Evolutionary conservation across 495 filamentous ascomycete species (phyloP), one percentile per base, ranked within the genome.

Genomic region (Penicillium angulare): DNA sequence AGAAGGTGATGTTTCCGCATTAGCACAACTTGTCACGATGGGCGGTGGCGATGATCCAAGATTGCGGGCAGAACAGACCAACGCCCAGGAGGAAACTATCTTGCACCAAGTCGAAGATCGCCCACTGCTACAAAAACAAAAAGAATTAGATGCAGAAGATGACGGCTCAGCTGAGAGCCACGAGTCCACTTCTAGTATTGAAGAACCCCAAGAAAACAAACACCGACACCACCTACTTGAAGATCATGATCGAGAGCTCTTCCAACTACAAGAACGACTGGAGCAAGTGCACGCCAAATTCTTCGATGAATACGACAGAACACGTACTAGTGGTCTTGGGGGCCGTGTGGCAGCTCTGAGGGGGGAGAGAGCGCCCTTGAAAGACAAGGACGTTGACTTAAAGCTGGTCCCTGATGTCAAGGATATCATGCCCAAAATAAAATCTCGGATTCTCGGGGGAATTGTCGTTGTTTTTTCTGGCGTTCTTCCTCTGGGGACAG

Each of bases 51-150:
- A 87, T 49, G 85, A 93, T 61, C 80, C 81, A 41, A 76, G 76
- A n/a, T 64, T 88, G 18, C 74, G 91, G 9, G 78, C 87, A 53
- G 78, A 85, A 47, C 90, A 96, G 69, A 75, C 84, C 8, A 83
- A 87, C 52, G 84, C 92, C 57, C 92, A 97, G 56, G 85, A 89
- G 53, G 87, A 92, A 59, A 82, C 85, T 1, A 80, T 99, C 13
- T 85, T 89, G 60, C 89, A 91, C 40, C 93, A 99, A 68, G 81
- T 96, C 6, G 86, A 86, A 47, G 90, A 96, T 42, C 80, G 90
- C 7, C 93, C 93, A 5, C 72, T 99, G 21, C 76, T 95, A 13
- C 84, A 91, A 53, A 84, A 93, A 58, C 93, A 99, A 63, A 87
- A 95, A 49, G 77, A 88, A 58, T 76, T 96, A 27, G 93, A 98